Percentiles rank a stretch among this genome's conserved stretches.
These are phyloP conservation scores for Mentha longifolia DNA, from an alignment of 257 asterid genomes.

Conservation along the genomic window DNA sequence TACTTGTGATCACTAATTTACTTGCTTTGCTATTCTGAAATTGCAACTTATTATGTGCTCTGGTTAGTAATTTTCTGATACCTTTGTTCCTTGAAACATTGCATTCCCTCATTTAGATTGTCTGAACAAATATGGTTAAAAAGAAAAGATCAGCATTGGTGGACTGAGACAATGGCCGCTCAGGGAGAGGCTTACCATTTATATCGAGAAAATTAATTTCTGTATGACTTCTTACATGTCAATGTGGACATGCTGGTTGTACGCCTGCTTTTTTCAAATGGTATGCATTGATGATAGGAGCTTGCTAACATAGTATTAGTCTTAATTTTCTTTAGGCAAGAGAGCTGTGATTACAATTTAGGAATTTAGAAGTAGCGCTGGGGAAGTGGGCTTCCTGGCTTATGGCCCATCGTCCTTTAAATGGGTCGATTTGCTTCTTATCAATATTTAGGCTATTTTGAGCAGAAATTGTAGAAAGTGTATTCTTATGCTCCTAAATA, in stretches of 20 bases:
- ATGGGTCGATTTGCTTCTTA: neutral
- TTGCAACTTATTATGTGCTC: neutral
- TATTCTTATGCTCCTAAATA: too few relatives aligned
- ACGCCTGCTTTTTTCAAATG: neutral
- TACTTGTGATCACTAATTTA: conserved; percentile 27
- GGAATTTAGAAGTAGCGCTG: conserved; percentile 5
- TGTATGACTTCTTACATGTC: neutral
- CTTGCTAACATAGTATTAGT: neutral
- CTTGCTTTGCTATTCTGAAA: conserved; percentile 1
- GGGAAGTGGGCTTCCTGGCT: neutral
- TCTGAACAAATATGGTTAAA: neutral
- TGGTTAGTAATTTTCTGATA: neutral
- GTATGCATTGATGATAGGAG: conserved; percentile 9
- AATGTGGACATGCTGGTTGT: neutral
- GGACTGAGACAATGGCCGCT: conserved; percentile 11
- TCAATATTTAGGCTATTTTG: conserved; percentile 12
- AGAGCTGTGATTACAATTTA: neutral
- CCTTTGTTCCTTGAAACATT: conserved; percentile 9
- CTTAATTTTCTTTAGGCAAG: neutral
- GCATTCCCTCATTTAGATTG: neutral
- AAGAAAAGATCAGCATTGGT: neutral
- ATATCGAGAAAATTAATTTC: neutral
- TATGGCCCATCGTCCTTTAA: neutral
- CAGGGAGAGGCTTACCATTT: conserved; percentile 14
- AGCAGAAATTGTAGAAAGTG: neutral